Base-by-base conservation (phyloP, 495 filamentous ascomycete genomes). In the Usnea hakonensis region DNA sequence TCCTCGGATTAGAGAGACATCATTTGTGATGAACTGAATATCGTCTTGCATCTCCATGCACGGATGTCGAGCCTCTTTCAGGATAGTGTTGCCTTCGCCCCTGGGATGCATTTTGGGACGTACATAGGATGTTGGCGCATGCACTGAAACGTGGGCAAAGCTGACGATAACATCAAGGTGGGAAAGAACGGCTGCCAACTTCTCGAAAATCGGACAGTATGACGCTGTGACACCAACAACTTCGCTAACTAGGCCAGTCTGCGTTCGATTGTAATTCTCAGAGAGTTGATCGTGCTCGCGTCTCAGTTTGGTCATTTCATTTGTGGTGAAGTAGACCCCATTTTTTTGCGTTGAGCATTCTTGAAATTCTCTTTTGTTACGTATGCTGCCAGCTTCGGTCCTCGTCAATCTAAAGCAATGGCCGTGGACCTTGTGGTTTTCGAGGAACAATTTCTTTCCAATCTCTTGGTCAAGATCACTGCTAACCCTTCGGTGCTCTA, bases 31-130 rank as follows among this genome's bases (percentile, higher is more conserved):
- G 77, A 99, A 99, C 57, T 90, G 89, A 46, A 99, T 85, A 69
- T 97, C 95, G 67, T 99, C 94, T 73, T 99, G 94, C 89, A 96
- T 91, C 71, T 99, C 94, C 90, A 99, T 91, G 72, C 94, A 99
- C 1, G 94, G 95, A 72, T 99, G 94, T 11, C 95, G 88, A 5
- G 94, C 93, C 71, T 96, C 94, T 69, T 86, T 91, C 21, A 99
- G 81, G 26, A 96, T 78, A 0, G 94, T 97, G 60, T 90, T 85
- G n/a, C 94, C 94, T 57, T 88, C 82, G 28, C 94, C 94, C 36
- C 94, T 89, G 5, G 87, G 81, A 71, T 99, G 94, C 77, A 99
- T 90, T 71, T 83, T 95, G 0, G 94, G 94, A 19, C 94, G 85
- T 55, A 93, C 86, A 72, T 97, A 99, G 8, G 90, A 85, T 0